Conservation (phyloP, 116 monocot species). For the Dioscorea cayenensis region DNA sequence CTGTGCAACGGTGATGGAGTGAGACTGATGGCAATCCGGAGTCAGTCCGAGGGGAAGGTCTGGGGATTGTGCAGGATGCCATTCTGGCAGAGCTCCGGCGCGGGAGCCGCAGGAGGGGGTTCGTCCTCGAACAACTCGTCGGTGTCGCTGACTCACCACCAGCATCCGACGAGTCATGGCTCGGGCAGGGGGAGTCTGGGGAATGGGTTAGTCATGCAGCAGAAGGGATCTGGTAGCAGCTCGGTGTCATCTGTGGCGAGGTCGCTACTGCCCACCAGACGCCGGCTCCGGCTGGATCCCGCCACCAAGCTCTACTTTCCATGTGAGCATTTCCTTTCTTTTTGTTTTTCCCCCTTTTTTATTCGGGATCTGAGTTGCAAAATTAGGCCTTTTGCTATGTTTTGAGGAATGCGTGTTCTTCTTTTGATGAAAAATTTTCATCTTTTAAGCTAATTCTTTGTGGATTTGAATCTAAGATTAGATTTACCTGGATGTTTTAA, state of each 20-base stretch:
- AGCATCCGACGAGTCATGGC: not conserved
- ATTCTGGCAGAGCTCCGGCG: slow-evolving; percentile 42
- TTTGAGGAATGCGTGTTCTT: not conserved
- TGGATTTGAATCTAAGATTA: not conserved
- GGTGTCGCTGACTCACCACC: slow-evolving; percentile 5
- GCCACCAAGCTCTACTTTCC: slow-evolving; percentile 83
- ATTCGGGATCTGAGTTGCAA: not conserved
- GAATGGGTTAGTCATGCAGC: not conserved
- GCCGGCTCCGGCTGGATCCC: slow-evolving; percentile 79
- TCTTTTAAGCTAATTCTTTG: not conserved
- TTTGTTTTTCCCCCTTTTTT: not conserved
- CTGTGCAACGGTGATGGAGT: not conserved
- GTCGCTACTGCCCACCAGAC: slow-evolving; percentile 53
- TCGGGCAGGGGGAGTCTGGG: not conserved
- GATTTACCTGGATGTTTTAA: not conserved
- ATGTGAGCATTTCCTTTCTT: slow-evolving; percentile 34
- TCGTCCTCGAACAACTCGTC: slow-evolving; percentile 8
- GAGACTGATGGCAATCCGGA: slow-evolving; percentile 4
- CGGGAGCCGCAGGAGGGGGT: slow-evolving; percentile 16
- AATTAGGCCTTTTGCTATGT: not conserved
- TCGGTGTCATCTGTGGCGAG: slow-evolving; percentile 47
- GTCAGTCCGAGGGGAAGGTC: slow-evolving; percentile 25
- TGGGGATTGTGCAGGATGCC: slow-evolving; percentile 56
- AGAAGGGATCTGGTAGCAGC: slow-evolving; percentile 1
- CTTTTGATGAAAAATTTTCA: not conserved